Evolutionary conservation across 2,329 filamentous ascomycete genomes (phyloP).

Genomic region (Aaosphaeria pasadenensis): DNA sequence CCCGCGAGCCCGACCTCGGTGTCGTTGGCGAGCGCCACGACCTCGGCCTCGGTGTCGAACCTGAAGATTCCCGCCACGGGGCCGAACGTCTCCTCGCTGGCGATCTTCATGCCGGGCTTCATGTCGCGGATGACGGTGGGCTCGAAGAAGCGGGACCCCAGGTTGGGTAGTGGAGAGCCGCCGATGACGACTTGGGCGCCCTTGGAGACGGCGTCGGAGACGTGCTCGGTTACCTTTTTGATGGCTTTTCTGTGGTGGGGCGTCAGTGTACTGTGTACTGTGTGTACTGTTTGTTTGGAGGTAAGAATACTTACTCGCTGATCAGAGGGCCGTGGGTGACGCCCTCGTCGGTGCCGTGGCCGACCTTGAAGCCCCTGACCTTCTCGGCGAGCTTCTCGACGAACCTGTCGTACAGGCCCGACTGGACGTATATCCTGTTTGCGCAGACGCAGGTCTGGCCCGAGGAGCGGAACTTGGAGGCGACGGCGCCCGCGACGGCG

Average conservation of each 20-base stretch:
- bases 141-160: slow-evolving; percentile 84
- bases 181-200: slow-evolving; percentile 34
- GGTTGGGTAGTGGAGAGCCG: slow-evolving; percentile 68
- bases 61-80: slow-evolving; percentile 87
- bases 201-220: slow-evolving; percentile 31
- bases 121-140: slow-evolving; percentile 87
- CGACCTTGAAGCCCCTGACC: slow-evolving; percentile 72
- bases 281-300: background rate
- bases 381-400: slow-evolving; percentile 66
- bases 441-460: slow-evolving; percentile 88
- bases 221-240: slow-evolving; percentile 35
- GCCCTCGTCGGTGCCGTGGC: slow-evolving; percentile 67
- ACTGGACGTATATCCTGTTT: slow-evolving; percentile 79
- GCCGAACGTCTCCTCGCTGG: slow-evolving; percentile 90
- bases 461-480: slow-evolving; percentile 88
- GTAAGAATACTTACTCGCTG: slow-evolving; percentile 58
- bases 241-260: slow-evolving; percentile 53
- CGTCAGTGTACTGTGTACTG: background rate
- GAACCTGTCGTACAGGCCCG: slow-evolving; percentile 74
- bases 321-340: slow-evolving; percentile 81
- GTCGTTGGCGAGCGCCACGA: slow-evolving; percentile 76
- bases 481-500: slow-evolving; percentile 78
- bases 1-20: slow-evolving; percentile 86
- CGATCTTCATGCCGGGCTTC: slow-evolving; percentile 79
- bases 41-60: slow-evolving; percentile 86